These are phyloP conservation scores for Cyclocybe aegerita DNA, from an alignment of 768 basidiomycete genomes.

Conservation along the genomic window DNA sequence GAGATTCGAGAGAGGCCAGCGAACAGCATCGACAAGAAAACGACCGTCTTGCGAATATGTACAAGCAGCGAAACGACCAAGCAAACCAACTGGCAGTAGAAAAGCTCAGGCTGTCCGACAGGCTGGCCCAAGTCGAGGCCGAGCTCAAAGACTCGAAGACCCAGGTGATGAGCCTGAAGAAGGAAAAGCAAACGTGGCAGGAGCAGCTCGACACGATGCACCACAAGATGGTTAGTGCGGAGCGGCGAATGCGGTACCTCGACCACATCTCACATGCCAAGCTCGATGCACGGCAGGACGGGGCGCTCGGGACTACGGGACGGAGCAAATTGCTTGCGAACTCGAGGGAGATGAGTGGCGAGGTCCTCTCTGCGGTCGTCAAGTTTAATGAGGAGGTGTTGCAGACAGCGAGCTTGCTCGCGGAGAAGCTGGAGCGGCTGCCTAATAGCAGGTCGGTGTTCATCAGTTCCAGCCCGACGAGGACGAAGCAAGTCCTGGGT, in stretches of 20 bases:
- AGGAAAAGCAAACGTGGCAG: constrained; percentile 16
- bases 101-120: not conserved
- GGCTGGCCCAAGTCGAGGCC: not conserved
- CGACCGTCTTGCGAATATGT: not conserved
- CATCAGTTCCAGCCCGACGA: not conserved
- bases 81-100: not conserved
- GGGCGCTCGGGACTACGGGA: constrained; percentile 2
- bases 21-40: not conserved
- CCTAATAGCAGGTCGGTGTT: not conserved
- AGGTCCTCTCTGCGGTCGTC: constrained; percentile 16
- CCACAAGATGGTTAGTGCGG: constrained; percentile 7
- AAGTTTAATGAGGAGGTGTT: constrained; percentile 22
- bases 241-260: constrained; percentile 9
- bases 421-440: constrained; percentile 15
- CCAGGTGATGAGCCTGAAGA: not conserved
- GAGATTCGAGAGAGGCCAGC: not conserved
- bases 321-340: not conserved
- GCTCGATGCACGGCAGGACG: constrained; percentile 13
- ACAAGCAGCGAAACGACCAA: not conserved
- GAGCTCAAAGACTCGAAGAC: not conserved
- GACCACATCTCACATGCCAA: constrained; percentile 13
- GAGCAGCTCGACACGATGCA: constrained; percentile 17
- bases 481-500: constrained; percentile 15
- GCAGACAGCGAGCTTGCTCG: constrained; percentile 16
- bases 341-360: constrained; percentile 14